These are phyloP conservation scores for Sporothrix curviconia DNA, from an alignment of 2,329 filamentous ascomycete species.

Conservation along the genomic window DNA sequence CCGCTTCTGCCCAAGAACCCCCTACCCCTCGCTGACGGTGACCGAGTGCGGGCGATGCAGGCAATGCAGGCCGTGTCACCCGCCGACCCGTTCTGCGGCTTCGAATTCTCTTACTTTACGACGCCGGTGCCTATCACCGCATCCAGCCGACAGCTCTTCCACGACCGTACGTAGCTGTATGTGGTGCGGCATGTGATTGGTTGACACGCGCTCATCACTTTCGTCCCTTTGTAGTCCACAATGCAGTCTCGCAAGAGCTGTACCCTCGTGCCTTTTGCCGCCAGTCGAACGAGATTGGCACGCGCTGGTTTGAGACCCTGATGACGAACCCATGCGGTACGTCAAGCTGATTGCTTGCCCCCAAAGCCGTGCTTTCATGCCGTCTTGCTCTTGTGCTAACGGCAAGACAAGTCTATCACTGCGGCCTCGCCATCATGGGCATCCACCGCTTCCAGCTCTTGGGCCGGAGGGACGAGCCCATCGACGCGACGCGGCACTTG, in stretches of 20 bases:
- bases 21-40: background rate
- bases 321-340: constrained; percentile 1
- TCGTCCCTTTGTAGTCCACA: background rate
- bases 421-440: constrained; percentile 1
- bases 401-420: background rate
- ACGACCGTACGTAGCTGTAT: background rate
- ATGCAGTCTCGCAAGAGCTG: constrained; percentile 2
- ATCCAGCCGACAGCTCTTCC: background rate
- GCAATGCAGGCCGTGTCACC: background rate
- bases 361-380: background rate
- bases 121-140: constrained; percentile 1
- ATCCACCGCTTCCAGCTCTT: background rate
- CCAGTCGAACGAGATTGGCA: background rate
- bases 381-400: background rate
- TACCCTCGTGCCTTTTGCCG: background rate
- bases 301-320: constrained; percentile 2
- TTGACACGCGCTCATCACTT: background rate
- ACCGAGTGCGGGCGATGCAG: background rate
- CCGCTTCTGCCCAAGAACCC: background rate
- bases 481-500: background rate
- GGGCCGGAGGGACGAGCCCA: constrained; percentile 1
- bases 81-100: background rate
- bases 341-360: background rate
- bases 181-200: background rate
- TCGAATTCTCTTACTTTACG: background rate